Evolutionary conservation across 1,139 yeast genomes (phyloP), one percentile per base, ranked within the genome.

Genomic region (Kodamaea arcana): DNA sequence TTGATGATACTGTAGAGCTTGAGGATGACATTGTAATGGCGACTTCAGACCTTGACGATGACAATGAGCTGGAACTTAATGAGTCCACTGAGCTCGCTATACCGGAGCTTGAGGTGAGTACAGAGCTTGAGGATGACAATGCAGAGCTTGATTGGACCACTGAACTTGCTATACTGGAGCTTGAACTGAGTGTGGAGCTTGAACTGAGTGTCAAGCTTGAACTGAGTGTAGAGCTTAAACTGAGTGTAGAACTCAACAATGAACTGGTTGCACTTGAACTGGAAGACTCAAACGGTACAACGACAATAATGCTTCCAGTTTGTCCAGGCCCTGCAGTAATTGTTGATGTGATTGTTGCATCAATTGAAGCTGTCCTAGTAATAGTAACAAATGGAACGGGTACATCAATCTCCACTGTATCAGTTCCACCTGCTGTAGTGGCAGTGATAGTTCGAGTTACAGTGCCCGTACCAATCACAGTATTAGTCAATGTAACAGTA

Each of bases 401-500:
- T 20, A 52, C 37, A 8, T 41, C 49, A 10, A 53, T 41, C 1
- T 37, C 24, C n/a, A 44, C 38, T 1, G 53, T 48, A 24, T 36
- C 42, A 4, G 49, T 48, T 14, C 39, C 39, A 8, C 31, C 37
- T 3, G 33, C 27, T 12, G 37, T 38, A 25, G 41, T 31, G 4
- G 33, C 24, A 4, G 41, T 36, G 2, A 37, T 40, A 4, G 40
- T 38, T 3, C 39, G 28, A 7, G 41, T 36, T 8, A 34, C 15
- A 1, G 34, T 30, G 10, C 15, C 30, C 11, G 27, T 9, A 7
- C 42, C 39, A 12, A 41, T 36, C 47, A 44, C 43, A 7, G 44
- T 41, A 1, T 22, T 24, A 5, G 52, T 34, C 3, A 37, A 24
- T 9, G 38, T 26, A 3, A 35, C 4, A 8, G 23, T 26, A 20